Percentiles rank a stretch among this genome's conserved stretches.
Evolutionary conservation across 108 stramenopile species (phyloP).

Genomic region (Poteriospumella lacustris): DNA sequence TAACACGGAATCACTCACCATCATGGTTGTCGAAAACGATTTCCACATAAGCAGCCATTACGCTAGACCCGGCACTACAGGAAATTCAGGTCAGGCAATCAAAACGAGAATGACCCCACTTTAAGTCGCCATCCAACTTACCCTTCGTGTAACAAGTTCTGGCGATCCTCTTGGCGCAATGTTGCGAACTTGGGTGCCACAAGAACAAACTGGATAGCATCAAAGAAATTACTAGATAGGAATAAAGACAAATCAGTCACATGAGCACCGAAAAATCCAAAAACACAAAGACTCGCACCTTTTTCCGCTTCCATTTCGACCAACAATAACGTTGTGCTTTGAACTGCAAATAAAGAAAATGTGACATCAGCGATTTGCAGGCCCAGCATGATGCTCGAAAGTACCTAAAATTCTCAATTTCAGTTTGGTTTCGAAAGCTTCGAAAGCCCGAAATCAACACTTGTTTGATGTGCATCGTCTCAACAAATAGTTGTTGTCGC

Average conservation of each 20-base stretch:
- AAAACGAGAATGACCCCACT: too few relatives aligned
- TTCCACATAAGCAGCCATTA: conserved; percentile 90
- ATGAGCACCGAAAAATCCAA: background rate
- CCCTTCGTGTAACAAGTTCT: conserved; percentile 52
- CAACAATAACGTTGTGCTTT: conserved; percentile 85
- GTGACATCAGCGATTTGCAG: background rate
- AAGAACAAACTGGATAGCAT: conserved; percentile 91
- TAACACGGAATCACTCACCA: too few relatives aligned
- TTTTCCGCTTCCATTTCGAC: conserved; percentile 91
- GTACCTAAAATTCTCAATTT: conserved; percentile 26
- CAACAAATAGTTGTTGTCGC: conserved; percentile 45
- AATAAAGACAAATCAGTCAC: background rate
- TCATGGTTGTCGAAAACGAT: conserved; percentile 97
- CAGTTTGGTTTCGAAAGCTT: conserved; percentile 82
- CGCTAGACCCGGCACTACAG: conserved; percentile 35
- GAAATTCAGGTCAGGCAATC: too few relatives aligned
- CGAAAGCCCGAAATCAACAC: conserved; percentile 91
- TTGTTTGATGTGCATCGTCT: conserved; percentile 91
- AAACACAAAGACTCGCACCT: background rate
- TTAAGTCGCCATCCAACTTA: too few relatives aligned
- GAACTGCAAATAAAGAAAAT: conserved; percentile 43
- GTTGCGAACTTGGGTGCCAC: conserved; percentile 75
- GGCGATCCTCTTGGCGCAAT: conserved; percentile 65
- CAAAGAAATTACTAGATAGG: conserved; percentile 13
- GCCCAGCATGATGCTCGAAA: background rate